These are phyloP conservation scores for Globisporangium takayamanum DNA, from an alignment of 352 stramenopile species.

Conservation along the genomic window DNA sequence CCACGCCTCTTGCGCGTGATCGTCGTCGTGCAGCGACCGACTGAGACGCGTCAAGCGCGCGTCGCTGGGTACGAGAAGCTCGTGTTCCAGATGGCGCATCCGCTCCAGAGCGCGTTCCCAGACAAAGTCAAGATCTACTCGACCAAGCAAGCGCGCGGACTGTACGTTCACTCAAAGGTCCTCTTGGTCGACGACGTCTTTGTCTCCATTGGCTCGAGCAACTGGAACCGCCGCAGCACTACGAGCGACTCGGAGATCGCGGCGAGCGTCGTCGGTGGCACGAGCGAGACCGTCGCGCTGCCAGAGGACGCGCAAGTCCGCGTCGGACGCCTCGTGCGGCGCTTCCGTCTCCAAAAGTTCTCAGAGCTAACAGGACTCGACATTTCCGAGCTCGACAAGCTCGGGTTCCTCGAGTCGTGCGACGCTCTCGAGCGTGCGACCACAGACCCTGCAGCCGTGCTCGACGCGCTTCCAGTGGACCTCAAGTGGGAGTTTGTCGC, in stretches of 20 bases:
- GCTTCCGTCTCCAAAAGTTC: conserved; percentile 54
- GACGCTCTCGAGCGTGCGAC: conserved; percentile 26
- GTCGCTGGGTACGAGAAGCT: conserved; percentile 61
- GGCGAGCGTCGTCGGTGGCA: conserved; percentile 42
- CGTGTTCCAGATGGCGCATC: conserved; percentile 51
- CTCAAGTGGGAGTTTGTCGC: conserved; percentile 26
- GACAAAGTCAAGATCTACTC: conserved; percentile 55
- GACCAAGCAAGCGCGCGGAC: conserved; percentile 31
- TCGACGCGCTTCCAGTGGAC: conserved; percentile 28
- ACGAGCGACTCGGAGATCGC: conserved; percentile 61
- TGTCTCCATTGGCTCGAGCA: conserved; percentile 80
- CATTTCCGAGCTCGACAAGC: conserved; percentile 9
- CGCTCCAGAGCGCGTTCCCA: conserved; percentile 42
- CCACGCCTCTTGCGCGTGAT: conserved; percentile 41
- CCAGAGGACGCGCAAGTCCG: conserved; percentile 25
- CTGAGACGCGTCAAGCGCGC: conserved; percentile 19
- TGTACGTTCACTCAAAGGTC: conserved; percentile 82
- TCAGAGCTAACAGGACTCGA: conserved; percentile 32
- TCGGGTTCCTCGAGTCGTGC: conserved; percentile 19
- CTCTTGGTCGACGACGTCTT: conserved; percentile 84
- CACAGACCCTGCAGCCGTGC: conserved; percentile 14
- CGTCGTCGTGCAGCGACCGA: conserved; percentile 39
- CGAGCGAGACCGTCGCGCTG: not conserved
- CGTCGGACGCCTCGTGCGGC: conserved; percentile 30
- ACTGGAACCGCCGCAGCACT: conserved; percentile 90